Base-by-base conservation (phyloP, 345 rosid genomes). In the Eucalyptus coolabah region DNA sequence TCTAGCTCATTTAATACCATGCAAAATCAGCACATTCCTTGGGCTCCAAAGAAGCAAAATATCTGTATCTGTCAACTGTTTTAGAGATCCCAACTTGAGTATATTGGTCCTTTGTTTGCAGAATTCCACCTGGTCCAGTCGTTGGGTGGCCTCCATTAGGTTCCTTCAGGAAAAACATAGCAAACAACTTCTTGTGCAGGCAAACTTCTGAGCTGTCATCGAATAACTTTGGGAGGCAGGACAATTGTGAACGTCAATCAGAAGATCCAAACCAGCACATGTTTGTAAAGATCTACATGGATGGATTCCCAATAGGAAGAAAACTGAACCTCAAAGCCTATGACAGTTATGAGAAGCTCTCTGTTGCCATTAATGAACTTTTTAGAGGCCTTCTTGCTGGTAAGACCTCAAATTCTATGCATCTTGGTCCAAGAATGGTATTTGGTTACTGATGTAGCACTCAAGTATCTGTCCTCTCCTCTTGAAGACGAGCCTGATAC, bases 131-230 rank as follows among this genome's bases (percentile, higher is more conserved):
- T 42, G 86, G 92, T 45, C 83, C 92, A 51, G 91, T 91, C 5
- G 92, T 92, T 11, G 95, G 95, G 34, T 94, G 95, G 95, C 95
- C 95, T n/a, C 95, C 95, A 16, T 51, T 94, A 21, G 80, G 92
- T 42, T 91, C 93, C 44, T 94, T 87, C 90, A 92, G 95, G 91
- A 94, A 90, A 90, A 93, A 92, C 56, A 45, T 91, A 86, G 89
- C 91, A 24, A 86, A 88, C 80, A 87, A 85, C 90, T 83, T 77
- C 88, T 45, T 17, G 54, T 53, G 51, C 34, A 53, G 89, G 89
- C 88, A 63, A 80, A 86, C 88, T 44, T 19, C 91, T 53, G 42
- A 86, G 65, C 63, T 86, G 23, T 82, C 54, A 56, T 47, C 86
- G 47, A 80, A 69, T 37, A 65, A 86, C 65, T 83, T 89, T 49